A percentile compares a stretch with the other conserved stretches of the same genome.
Evolutionary conservation across 2,329 filamentous ascomycete species (phyloP).

Genomic region (Aspergillus sp.): DNA sequence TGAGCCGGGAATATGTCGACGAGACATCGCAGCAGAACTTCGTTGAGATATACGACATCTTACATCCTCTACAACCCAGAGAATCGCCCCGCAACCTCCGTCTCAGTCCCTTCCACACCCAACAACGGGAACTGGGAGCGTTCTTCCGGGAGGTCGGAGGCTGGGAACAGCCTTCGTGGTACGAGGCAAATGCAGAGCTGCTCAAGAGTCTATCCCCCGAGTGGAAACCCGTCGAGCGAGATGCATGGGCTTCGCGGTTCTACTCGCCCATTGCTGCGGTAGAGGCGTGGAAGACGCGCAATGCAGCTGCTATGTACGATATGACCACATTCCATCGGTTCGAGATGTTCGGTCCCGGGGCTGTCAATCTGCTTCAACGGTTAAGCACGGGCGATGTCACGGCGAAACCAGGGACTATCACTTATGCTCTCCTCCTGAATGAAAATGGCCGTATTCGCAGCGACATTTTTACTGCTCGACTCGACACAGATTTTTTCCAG

Average conservation of each 20-base stretch:
- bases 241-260: slow-evolving; percentile 52
- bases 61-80: slow-evolving; percentile 55
- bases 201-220: slow-evolving; percentile 45
- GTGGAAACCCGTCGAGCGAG: slow-evolving; percentile 51
- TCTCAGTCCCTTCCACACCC: slow-evolving; percentile 51
- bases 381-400: slow-evolving; percentile 36
- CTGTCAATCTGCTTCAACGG: slow-evolving; percentile 48
- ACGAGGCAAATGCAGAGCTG: slow-evolving; percentile 49
- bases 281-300: slow-evolving; percentile 60
- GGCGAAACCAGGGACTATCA: slow-evolving; percentile 44
- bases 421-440: slow-evolving; percentile 53
- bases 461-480: slow-evolving; percentile 51
- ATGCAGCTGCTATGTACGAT: slow-evolving; percentile 56
- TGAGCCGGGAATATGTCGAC: slow-evolving; percentile 48
- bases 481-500: slow-evolving; percentile 44
- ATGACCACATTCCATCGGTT: slow-evolving; percentile 55
- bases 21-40: slow-evolving; percentile 58
- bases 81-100: slow-evolving; percentile 54
- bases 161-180: slow-evolving; percentile 61
- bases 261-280: slow-evolving; percentile 54
- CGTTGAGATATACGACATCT: slow-evolving; percentile 58
- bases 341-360: slow-evolving; percentile 53
- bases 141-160: slow-evolving; percentile 54
- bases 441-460: slow-evolving; percentile 48
- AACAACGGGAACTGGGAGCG: slow-evolving; percentile 45